These are phyloP conservation scores for Echeveria elegans DNA, from an alignment of 164 flowering plant genomes.

Conservation along the genomic window DNA sequence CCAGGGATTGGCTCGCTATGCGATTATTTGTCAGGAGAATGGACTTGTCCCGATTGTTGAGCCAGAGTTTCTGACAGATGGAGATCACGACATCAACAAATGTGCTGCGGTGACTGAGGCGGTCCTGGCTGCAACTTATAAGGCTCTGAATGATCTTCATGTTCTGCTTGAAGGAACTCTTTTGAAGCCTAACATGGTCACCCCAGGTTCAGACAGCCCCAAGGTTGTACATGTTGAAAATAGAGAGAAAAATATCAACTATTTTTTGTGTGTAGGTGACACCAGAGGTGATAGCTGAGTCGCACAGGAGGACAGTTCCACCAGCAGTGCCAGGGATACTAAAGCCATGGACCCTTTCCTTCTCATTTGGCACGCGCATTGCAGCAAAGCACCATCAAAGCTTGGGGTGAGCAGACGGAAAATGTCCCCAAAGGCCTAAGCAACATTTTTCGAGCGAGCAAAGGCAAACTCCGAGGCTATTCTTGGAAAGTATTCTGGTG, in stretches of 20 bases:
- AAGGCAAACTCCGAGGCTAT: slow-evolving; percentile 84
- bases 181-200: slow-evolving; percentile 75
- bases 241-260: background rate
- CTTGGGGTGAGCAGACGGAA: slow-evolving; percentile 67
- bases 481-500: slow-evolving; percentile 61
- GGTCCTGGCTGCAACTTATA: slow-evolving; percentile 35
- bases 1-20: slow-evolving; percentile 63
- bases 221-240: background rate
- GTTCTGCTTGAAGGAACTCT: slow-evolving; percentile 77
- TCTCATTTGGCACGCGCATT: slow-evolving; percentile 77
- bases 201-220: background rate
- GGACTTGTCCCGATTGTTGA: slow-evolving; percentile 75
- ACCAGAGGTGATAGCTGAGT: slow-evolving; percentile 59
- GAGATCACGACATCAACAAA: slow-evolving; percentile 50
- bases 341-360: slow-evolving; percentile 73
- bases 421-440: slow-evolving; percentile 50
- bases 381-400: slow-evolving; percentile 75
- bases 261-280: slow-evolving; percentile 10
- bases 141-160: slow-evolving; percentile 71
- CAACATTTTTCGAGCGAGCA: slow-evolving; percentile 46
- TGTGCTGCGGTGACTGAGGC: slow-evolving; percentile 69
- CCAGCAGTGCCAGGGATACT: slow-evolving; percentile 69
- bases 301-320: slow-evolving; percentile 63
- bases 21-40: slow-evolving; percentile 68
- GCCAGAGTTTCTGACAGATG: slow-evolving; percentile 76